phyloP scores from a whole-genome alignment of 352 stramenopile genomes.

The Aphanomyces euteiches region DNA sequence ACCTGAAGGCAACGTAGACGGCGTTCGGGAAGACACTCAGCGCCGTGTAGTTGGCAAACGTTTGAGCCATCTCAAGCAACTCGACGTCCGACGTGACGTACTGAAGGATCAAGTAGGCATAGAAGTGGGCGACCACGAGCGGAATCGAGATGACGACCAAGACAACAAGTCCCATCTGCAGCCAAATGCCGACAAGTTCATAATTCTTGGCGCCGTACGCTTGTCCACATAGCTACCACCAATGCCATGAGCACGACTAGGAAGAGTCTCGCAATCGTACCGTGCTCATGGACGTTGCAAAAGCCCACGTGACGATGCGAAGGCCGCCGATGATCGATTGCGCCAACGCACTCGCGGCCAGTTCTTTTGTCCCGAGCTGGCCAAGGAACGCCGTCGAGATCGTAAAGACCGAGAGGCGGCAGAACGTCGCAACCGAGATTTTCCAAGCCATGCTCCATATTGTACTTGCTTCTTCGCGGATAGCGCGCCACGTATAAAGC shows the following conservation, averaged over 20 bases:
- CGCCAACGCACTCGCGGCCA: constrained; percentile 26
- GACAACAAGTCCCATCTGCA: constrained; percentile 28
- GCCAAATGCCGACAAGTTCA: constrained; percentile 30
- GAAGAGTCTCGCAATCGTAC: background rate
- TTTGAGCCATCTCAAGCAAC: constrained; percentile 55
- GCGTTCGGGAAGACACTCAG: constrained; percentile 62
- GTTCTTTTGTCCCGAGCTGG: constrained; percentile 27
- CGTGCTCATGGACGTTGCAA: constrained; percentile 24
- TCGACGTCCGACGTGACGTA: constrained; percentile 50
- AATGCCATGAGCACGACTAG: background rate
- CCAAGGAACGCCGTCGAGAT: constrained; percentile 31
- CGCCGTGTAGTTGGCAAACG: constrained; percentile 55
- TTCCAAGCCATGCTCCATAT: constrained; percentile 29
- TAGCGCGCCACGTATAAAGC: background rate
- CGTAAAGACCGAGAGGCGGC: constrained; percentile 21
- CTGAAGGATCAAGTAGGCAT: constrained; percentile 24
- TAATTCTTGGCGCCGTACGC: constrained; percentile 30
- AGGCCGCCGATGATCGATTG: constrained; percentile 27
- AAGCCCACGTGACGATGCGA: constrained; percentile 27
- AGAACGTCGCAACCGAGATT: constrained; percentile 24
- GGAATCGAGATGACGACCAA: constrained; percentile 15
- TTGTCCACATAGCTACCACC: constrained; percentile 29
- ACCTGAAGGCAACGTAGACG: constrained; percentile 60
- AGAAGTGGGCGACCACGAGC: constrained; percentile 28
- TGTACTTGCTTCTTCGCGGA: constrained; percentile 11